Conservation (phyloP, 2,329 filamentous ascomycete species). For the Neofusicoccum umdonicola region DNA sequence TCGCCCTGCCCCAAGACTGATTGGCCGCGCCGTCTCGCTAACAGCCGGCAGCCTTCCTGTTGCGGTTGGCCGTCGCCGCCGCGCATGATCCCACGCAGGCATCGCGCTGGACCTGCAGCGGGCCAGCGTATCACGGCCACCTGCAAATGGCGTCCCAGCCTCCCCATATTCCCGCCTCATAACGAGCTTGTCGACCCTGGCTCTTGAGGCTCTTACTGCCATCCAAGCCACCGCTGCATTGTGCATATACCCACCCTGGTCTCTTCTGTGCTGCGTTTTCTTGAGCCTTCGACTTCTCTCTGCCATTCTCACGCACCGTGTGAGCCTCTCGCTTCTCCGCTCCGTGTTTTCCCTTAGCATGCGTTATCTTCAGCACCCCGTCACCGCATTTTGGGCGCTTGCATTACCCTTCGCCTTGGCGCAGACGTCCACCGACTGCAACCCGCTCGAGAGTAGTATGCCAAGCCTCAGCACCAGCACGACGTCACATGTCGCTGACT, state of each 20-base stretch:
- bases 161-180: neutral
- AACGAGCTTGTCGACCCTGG: constrained; percentile 2
- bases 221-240: constrained; percentile 3
- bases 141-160: constrained; percentile 1
- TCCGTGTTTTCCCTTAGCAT: neutral
- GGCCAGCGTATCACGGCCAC: neutral
- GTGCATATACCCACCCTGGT: constrained; percentile 1
- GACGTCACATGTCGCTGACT: constrained; percentile 19
- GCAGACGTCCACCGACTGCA: constrained; percentile 37
- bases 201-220: constrained; percentile 5
- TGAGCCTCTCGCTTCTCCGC: neutral
- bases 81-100: neutral
- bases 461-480: neutral
- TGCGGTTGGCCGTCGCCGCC: neutral
- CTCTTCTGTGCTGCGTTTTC: neutral
- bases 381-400: neutral
- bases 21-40: neutral
- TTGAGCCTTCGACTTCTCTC: neutral
- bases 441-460: constrained; percentile 24
- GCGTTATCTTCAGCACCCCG: neutral
- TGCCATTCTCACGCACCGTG: neutral
- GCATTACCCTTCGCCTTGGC: constrained; percentile 18
- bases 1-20: neutral
- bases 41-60: neutral
- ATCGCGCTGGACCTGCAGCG: no score